Conservation (phyloP, 306 rosid species). For the Corylus americana region DNA sequence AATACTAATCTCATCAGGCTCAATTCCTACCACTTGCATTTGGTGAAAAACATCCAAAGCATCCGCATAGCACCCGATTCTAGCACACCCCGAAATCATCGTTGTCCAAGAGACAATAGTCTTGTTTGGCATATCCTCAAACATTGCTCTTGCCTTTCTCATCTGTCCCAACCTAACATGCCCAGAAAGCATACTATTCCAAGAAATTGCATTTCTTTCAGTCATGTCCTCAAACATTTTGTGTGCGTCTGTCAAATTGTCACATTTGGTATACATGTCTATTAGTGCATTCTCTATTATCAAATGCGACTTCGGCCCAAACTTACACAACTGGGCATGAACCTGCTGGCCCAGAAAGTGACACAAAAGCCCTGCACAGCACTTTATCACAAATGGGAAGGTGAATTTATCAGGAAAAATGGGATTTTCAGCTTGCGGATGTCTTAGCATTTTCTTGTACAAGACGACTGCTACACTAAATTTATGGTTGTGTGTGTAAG, state of each 20-base stretch:
- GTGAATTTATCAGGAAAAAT: conserved; percentile 61
- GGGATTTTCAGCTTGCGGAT: conserved; percentile 16
- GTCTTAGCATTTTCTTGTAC: conserved; percentile 56
- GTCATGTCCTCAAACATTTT: conserved; percentile 62
- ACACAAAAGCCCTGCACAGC: conserved; percentile 51
- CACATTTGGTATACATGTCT: conserved; percentile 64
- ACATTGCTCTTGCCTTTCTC: conserved; percentile 52
- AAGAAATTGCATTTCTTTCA: conserved; percentile 55
- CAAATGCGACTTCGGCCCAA: conserved; percentile 44
- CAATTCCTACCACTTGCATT: conserved; percentile 71
- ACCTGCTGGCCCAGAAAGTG: conserved; percentile 55
- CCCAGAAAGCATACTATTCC: conserved; percentile 76
- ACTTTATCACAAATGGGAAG: conserved; percentile 67
- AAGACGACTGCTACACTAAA: conserved; percentile 34
- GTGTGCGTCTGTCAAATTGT: conserved; percentile 46
- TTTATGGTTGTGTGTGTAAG: conserved; percentile 44
- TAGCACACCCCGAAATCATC: conserved; percentile 66
- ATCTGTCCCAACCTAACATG: conserved; percentile 60
- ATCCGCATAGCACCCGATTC: conserved; percentile 50
- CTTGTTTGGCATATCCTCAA: conserved; percentile 70
- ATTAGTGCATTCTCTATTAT: conserved; percentile 60
- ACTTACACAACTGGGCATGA: conserved; percentile 63
- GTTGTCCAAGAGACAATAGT: conserved; percentile 80
- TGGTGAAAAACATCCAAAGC: conserved; percentile 62
- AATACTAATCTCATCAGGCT: conserved; percentile 74